A percentile compares a stretch with the other conserved stretches of the same genome.
Conservation (phyloP, 2,329 filamentous ascomycete genomes). For the Arthrobotrys megalospora region DNA sequence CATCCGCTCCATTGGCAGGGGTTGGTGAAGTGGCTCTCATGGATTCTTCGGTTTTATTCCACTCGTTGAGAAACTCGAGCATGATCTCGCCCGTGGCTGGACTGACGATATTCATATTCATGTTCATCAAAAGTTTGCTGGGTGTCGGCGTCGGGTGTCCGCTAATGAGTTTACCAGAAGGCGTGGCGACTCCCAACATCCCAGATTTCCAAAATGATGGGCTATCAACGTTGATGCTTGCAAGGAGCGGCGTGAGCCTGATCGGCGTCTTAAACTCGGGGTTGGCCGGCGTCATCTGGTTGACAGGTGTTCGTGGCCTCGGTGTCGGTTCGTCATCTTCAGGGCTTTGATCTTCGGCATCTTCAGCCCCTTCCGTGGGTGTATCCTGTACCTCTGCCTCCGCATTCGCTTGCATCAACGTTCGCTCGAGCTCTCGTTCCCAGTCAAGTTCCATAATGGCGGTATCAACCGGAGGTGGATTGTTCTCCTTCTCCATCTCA, state of each 20-base stretch:
- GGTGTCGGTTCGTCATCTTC: conserved; percentile 20
- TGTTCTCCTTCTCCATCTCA: conserved; percentile 67
- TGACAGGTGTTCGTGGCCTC: conserved; percentile 46
- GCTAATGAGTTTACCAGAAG: conserved; percentile 51
- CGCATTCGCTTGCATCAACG: conserved; percentile 73
- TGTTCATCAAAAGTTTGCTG: conserved; percentile 48
- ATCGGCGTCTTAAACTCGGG: conserved; percentile 59
- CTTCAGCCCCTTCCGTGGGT: background rate
- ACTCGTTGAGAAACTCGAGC: conserved; percentile 52
- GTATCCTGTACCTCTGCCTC: conserved; percentile 66
- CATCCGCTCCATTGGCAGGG: conserved; percentile 65
- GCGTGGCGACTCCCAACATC: conserved; percentile 54
- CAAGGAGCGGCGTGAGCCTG: conserved; percentile 54
- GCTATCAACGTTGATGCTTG: conserved; percentile 58
- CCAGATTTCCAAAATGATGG: conserved; percentile 59
- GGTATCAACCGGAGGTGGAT: conserved; percentile 69
- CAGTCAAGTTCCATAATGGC: conserved; percentile 68
- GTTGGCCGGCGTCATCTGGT: conserved; percentile 39
- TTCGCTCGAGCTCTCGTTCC: conserved; percentile 69
- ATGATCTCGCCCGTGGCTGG: conserved; percentile 59
- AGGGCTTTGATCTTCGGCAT: conserved; percentile 19
- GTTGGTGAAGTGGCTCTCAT: conserved; percentile 64
- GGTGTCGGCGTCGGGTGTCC: conserved; percentile 55
- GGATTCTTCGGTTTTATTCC: conserved; percentile 62
- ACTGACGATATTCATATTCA: conserved; percentile 32